Evolutionary conservation across 2,329 filamentous ascomycete genomes (phyloP), one percentile per base, ranked within the genome.

Genomic region (Grosmannia clavigera): DNA sequence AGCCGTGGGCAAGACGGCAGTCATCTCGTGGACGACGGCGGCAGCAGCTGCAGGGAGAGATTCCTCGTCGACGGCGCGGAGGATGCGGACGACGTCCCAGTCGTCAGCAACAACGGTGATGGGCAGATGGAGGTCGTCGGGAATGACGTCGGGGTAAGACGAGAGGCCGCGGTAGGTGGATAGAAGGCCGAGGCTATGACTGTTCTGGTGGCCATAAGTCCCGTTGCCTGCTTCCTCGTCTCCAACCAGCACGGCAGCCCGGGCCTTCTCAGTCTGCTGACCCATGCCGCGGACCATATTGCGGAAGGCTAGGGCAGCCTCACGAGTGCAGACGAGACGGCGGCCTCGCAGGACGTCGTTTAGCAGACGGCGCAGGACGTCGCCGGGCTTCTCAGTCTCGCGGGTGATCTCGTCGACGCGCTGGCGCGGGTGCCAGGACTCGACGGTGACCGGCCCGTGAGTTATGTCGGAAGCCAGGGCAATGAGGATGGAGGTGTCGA

Each of bases 381-480:
- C 72, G 51, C 88, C 71, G 6, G 84, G 81, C 58, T 84, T 77
- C 48, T 80, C 73, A 40, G 75, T 74, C 69, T 91, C 88, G 38
- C 84, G 75, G 61, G 83, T 77, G 61, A 90, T 81, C 67, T 90
- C 85, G 16, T 79, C 77, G 57, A 80, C 73, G 57, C 90, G 83
- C 52, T 83, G 81, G 27, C 72, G 75, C 64, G 86, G 84, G 65
- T 74, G 73, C 68, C 73, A 73, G 1, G 72, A 66, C 61, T 75
- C 68, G 35, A 68, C 64, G 0, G 65, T 57, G 5, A 77, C 70
- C 7, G 64, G 61, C 5, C 67, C 66, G 68, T 91, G 86, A 2
- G 85, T 87, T 31, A 91, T 82, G 66, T 92, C 88, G 0, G 87
- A 90, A 1, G 86, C 81, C 2, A 91, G 74, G 5, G 86, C 87